These are phyloP conservation scores for Salix arbutifolia DNA, from an alignment of 345 rosid species.

Conservation along the genomic window DNA sequence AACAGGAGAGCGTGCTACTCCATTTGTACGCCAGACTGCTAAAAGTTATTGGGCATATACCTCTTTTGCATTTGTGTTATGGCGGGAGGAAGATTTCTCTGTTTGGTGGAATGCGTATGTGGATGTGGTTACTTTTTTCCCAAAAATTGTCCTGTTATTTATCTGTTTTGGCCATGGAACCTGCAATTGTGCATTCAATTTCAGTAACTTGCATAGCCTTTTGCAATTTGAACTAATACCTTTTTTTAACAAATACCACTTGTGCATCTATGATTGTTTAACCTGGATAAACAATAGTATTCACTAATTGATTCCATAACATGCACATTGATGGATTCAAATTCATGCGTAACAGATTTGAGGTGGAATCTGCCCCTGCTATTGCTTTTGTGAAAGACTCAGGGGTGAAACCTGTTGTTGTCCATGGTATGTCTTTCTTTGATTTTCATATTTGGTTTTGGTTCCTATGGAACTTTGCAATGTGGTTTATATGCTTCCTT, in stretches of 20 bases:
- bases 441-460: conserved; percentile 2
- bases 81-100: conserved; percentile 89
- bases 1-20: conserved; percentile 91
- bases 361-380: conserved; percentile 95
- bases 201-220: background rate
- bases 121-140: conserved; percentile 16
- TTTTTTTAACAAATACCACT: background rate
- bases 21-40: conserved; percentile 69
- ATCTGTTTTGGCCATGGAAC: background rate
- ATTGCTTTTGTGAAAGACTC: conserved; percentile 80
- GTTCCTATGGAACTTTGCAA: conserved; percentile 4
- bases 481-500: background rate
- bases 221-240: background rate
- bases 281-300: background rate
- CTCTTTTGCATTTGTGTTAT: conserved; percentile 68
- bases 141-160: background rate
- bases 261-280: background rate
- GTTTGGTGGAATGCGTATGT: conserved; percentile 93
- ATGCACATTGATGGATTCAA: conserved; percentile 16
- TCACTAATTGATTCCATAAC: background rate
- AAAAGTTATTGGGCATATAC: conserved; percentile 72
- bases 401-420: conserved; percentile 78
- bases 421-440: conserved; percentile 52
- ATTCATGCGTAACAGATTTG: conserved; percentile 50
- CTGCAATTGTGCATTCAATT: background rate